Evolutionary conservation across 345 rosid genomes (phyloP), one percentile per base, ranked within the genome.

Genomic region (Rubroshorea leprosula): DNA sequence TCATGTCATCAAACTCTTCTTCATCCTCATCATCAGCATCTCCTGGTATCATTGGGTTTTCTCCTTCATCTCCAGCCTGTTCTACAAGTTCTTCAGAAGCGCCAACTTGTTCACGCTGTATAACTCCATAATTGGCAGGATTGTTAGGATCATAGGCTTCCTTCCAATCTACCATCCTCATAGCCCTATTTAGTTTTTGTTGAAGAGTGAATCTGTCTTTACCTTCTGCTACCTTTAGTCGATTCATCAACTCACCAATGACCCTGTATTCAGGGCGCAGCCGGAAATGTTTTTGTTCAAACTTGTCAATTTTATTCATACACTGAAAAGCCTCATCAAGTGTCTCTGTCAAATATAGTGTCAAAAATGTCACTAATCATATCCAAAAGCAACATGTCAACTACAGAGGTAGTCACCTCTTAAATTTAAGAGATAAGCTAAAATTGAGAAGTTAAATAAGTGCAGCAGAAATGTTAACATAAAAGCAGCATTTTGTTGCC

Each of bases 1-100:
- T 86, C 89, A 86, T 74, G 71, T 92, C 97, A 85, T 92, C 97
- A 82, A 81, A 89, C 78, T 86, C 96, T 49, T 81, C 93, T 20
- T 80, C 87, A 51, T 62, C 76, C 44, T 72, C 70, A 18, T 69
- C 69, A 1, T 64, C 78, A 52, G 65, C 53, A 47, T 51, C 74
- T 31, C 65, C 72, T 20, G 15, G 65, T 24, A 64, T 50, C 51
- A 67, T 56, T 35, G 53, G 67, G 67, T 73, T 67, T 64, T 72
- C 76, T 44, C 69, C 67, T 5, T 78, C 86, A 41, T 66, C 50
- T 19, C 57, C 89, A 60, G 75, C 68, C 57, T 66, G 47, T 19
- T 72, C 76, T 39, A 29, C 15, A 2, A 17, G 24, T 48, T 73
- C 78, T 35, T 14, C 77, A 61, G 78, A 20, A 15, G 78, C 70